Conservation (phyloP, 2,329 filamentous ascomycete genomes). For the Aureobasidium zeae region DNA sequence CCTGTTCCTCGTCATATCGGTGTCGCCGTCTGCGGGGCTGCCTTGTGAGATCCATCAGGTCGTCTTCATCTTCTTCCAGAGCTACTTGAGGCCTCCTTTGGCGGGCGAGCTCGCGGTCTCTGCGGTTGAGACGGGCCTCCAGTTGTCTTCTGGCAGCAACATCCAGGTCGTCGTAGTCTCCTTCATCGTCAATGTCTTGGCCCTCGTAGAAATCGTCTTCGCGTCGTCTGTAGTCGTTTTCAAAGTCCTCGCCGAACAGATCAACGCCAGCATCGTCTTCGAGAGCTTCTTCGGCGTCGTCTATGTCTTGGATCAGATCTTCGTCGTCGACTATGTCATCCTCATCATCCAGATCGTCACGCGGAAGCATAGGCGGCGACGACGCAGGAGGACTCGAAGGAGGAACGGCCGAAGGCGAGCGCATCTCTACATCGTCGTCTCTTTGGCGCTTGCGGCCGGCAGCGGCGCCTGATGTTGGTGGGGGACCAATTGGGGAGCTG, state of each 20-base stretch:
- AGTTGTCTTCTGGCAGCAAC: conserved; percentile 57
- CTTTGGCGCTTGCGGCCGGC: conserved; percentile 54
- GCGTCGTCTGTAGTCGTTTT: conserved; percentile 48
- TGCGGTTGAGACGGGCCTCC: conserved; percentile 62
- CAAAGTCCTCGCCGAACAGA: conserved; percentile 61
- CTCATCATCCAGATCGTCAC: conserved; percentile 57
- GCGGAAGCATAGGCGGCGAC: conserved; percentile 56
- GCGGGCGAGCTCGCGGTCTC: conserved; percentile 63
- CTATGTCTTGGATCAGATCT: conserved; percentile 55
- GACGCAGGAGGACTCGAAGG: conserved; percentile 53
- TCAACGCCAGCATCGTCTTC: conserved; percentile 63
- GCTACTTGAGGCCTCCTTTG: conserved; percentile 60
- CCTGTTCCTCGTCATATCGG: conserved; percentile 87
- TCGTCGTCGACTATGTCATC: conserved; percentile 62
- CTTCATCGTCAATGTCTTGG: conserved; percentile 67
- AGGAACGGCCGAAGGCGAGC: conserved; percentile 48
- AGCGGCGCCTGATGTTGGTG: conserved; percentile 24
- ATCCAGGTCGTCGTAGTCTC: conserved; percentile 62
- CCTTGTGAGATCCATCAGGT: conserved; percentile 71
- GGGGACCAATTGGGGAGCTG: conserved; percentile 9
- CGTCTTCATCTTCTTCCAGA: conserved; percentile 72
- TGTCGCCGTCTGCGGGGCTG: conserved; percentile 79
- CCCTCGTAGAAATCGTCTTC: conserved; percentile 56
- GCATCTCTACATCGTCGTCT: conserved; percentile 53
- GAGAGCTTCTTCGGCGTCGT: conserved; percentile 58